phyloP scores from a whole-genome alignment of 2,329 filamentous ascomycete genomes.

The Ceratocystis colombiana region DNA sequence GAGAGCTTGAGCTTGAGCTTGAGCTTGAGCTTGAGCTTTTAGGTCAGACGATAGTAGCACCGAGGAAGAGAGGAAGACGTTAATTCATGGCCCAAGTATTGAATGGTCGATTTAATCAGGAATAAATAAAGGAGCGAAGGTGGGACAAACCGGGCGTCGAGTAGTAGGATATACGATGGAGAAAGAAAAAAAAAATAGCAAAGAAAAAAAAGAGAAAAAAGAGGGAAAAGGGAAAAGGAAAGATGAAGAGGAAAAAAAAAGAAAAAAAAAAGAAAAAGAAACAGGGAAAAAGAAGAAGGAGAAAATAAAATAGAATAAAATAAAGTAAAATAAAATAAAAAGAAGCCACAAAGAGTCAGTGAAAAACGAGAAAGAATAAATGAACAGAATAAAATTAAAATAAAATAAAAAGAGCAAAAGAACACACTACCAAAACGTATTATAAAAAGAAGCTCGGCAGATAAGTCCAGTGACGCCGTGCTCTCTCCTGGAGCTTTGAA shows the following conservation, averaged over 20 bases:
- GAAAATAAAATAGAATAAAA: neutral
- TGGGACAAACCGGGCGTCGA: neutral
- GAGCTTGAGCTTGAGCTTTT: neutral
- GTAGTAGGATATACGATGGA: neutral
- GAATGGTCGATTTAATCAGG: slow-evolving; percentile 6
- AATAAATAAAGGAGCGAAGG: neutral
- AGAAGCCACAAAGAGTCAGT: no score
- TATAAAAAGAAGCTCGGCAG: neutral
- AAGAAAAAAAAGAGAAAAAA: neutral
- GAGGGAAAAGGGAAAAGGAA: neutral
- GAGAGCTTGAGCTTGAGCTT: neutral
- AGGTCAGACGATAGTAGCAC: slow-evolving; percentile 11
- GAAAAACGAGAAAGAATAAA: no score
- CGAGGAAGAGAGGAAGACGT: neutral
- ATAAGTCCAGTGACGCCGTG: neutral
- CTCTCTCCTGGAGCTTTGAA: neutral
- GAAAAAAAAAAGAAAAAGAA: no score
- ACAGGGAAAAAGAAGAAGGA: neutral
- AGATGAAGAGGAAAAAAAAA: neutral
- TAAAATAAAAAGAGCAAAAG: no score
- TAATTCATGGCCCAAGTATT: neutral
- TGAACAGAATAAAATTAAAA: neutral
- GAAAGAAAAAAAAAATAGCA: neutral
- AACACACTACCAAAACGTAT: neutral
- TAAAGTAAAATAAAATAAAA: neutral